Evolutionary conservation across 2,329 filamentous ascomycete species (phyloP), one percentile per base, ranked within the genome.

Genomic region (Colletotrichum graminicola): DNA sequence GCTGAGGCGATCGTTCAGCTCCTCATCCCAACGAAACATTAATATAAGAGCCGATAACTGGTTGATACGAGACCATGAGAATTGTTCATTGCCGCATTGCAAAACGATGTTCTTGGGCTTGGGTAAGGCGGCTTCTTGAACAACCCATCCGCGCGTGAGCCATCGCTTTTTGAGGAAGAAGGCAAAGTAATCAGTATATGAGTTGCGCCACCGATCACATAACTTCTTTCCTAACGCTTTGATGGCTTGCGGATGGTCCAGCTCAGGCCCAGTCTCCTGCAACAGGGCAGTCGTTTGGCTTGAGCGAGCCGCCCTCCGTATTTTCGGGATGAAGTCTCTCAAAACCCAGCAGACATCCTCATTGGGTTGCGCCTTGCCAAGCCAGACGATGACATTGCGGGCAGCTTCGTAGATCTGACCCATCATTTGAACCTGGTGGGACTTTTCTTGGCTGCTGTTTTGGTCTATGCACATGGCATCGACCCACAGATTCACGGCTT

Each of bases 391-490:
- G 43, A 71, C 71, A 8, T 21, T 49, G 8, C 21, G n/a, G 11
- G 71, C 71, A 16, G 47, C 47, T 10, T 70, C 57, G 12, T 74
- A 76, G n/a, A 75, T 75, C 21, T 73, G 62, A 0, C 73, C 72
- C 75, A 76, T 76, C 23, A 75, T 64, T 32, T 66, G 67, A 10
- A 76, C 75, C 52, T 76, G 75, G 8, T 59, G 32, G 0, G 66
- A 59, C 11, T 69, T 67, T 59, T 76, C 75, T 2, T 34, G n/a
- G 34, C 62, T 11, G 16, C 73, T 67, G 10, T 43, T 14, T 47
- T 76, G 74, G 32, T 74, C 67, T 47, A 76, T 76, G 52, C 73
- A 76, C 0, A 75, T 63, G 11, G 75, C 75, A 52, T 76, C 75
- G 16, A 73, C 60, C 75, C 75, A 76, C 3, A 76, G 66, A 18